A percentile compares a stretch with the other conserved stretches of the same genome.
These are phyloP conservation scores for Kitagawia praeruptora DNA, from an alignment of 129 eudicot species.

Conservation along the genomic window DNA sequence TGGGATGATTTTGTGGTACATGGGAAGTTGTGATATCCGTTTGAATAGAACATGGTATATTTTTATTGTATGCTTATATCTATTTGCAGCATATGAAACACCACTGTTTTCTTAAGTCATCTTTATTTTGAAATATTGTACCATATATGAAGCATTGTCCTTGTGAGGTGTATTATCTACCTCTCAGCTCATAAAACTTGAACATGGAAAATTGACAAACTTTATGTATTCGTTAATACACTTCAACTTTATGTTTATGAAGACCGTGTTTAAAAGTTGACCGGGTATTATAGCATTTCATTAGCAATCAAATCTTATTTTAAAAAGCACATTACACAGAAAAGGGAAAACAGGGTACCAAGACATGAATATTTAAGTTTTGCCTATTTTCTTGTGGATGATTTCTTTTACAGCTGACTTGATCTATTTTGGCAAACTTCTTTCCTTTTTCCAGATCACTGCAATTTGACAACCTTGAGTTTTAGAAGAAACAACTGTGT, in stretches of 20 bases:
- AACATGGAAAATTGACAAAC: neutral
- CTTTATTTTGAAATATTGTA: neutral
- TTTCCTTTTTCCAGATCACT: conserved; percentile 37
- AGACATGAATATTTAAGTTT: neutral
- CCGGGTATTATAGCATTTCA: neutral
- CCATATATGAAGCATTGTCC: neutral
- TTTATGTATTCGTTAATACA: neutral
- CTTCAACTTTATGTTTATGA: neutral
- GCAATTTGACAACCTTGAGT: conserved; percentile 64
- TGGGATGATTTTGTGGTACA: neutral
- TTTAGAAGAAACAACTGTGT: conserved; percentile 54
- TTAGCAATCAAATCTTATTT: neutral
- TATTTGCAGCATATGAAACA: neutral
- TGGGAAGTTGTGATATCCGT: neutral
- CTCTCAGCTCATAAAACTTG: neutral
- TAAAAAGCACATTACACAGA: neutral
- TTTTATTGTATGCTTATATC: neutral
- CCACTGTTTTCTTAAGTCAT: neutral
- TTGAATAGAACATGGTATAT: neutral
- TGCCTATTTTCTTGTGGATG: neutral
- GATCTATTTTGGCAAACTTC: neutral
- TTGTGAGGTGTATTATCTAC: neutral
- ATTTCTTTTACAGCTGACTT: neutral
- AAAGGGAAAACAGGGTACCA: neutral
- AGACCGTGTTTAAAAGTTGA: too few species aligned